A percentile compares a stretch with the other conserved stretches of the same genome.
phyloP scores from a whole-genome alignment of 75 land plant genomes.

The Pinus albicaulis region DNA sequence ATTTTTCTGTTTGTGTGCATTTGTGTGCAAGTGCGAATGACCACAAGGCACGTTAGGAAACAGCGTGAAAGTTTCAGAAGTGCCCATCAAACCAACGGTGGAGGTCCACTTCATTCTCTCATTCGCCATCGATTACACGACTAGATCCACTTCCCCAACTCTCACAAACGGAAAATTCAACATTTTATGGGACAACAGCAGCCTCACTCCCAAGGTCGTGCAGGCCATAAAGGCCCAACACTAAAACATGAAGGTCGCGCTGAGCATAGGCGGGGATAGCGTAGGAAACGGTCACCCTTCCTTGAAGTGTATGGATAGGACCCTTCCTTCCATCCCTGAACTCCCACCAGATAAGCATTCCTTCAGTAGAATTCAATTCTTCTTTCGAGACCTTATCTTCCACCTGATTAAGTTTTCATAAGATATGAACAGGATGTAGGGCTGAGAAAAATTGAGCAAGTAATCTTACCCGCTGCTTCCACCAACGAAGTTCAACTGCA shows the following conservation, averaged over 20 bases:
- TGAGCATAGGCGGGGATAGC: conserved; percentile 37
- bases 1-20: neutral
- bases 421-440: too few relatives aligned
- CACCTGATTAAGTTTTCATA: too few relatives aligned
- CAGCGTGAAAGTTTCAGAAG: conserved; percentile 17
- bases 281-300: conserved; percentile 4
- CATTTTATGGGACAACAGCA: conserved; percentile 25
- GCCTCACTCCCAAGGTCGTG: conserved; percentile 19
- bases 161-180: conserved; percentile 26
- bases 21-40: neutral
- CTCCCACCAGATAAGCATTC: too few relatives aligned
- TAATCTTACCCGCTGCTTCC: too few relatives aligned
- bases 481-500: too few relatives aligned
- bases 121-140: conserved; percentile 38
- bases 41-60: conserved; percentile 11
- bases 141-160: neutral
- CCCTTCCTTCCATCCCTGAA: too few relatives aligned
- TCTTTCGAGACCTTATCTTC: too few relatives aligned
- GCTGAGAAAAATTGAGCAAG: too few relatives aligned
- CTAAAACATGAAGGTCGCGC: conserved; percentile 26
- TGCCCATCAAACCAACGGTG: conserved; percentile 13
- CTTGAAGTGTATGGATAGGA: too few relatives aligned
- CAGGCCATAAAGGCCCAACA: conserved; percentile 22
- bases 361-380: too few relatives aligned
- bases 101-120: conserved; percentile 24